Evolutionary conservation across 352 stramenopile genomes (phyloP), one percentile per base, ranked within the genome.

Genomic region (Globisporangium spiculum): DNA sequence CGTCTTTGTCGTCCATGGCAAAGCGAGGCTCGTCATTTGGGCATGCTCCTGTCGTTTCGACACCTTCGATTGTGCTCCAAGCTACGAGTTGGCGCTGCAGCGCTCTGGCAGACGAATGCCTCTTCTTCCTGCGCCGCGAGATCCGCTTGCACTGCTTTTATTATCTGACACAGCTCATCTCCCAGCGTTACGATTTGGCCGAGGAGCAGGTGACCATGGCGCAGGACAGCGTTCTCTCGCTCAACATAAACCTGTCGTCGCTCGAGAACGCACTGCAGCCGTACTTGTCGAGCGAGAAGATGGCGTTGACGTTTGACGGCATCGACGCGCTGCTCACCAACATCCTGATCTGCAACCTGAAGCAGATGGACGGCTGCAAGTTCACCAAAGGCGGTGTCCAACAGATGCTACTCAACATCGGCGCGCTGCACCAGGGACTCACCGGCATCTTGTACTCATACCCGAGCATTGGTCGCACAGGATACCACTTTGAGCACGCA

Each of bases 331-430:
- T 94, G n/a, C 63, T 92, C 26, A 72, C 84, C 0, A 80, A 74
- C 24, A 76, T 92, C 44, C 61, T 93, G 27, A 92, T 93, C 64
- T 71, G 58, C 22, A 88, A 91, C 54, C 66, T 92, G 20, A 73
- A 80, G 36, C 76, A 90, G n/a, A 91, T 93, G 78, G 68, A 74
- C 30, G 81, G 75, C 60, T 78, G 76, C 16, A 91, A 75, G 1
- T 77, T 94, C 55, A 88, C 84, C 22, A 83, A 84, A 48, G 84
- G 77, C n/a, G 84, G 86, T 30, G 75, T 93, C 44, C 78, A 90
- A 59, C 86, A 95, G 63, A 92, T 95, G 84, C 71, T 90, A 41
- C 75, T 92, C 44, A 94, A 94, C 63, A 79, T 93, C 54, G 72
- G 79, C 10, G 84, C 88, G 54, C 74, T 94, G 53, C 88, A 92